Evolutionary conservation across 1,284 basidiomycete genomes (phyloP).

Genomic region (Ceratobasidium sp.): DNA sequence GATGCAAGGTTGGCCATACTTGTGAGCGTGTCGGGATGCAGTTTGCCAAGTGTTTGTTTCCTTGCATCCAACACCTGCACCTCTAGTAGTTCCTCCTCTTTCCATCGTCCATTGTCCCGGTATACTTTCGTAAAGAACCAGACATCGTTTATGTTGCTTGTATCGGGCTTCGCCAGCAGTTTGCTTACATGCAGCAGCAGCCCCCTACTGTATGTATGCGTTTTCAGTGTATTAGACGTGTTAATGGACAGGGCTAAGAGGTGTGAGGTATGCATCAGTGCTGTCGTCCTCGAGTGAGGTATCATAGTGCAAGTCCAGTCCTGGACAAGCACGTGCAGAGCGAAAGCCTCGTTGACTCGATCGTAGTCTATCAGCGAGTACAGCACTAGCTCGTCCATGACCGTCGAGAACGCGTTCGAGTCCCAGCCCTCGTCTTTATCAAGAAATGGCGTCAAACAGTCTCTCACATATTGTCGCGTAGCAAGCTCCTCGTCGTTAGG

Average conservation of each 20-base stretch:
- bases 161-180: background rate
- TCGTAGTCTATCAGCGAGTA: conserved; percentile 14
- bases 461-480: background rate
- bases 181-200: background rate
- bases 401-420: background rate
- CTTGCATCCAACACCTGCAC: background rate
- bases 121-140: background rate
- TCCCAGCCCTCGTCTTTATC: background rate
- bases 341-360: conserved; percentile 1
- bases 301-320: conserved; percentile 13
- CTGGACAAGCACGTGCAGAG: conserved; percentile 2
- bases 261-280: background rate
- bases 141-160: background rate
- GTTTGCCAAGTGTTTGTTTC: background rate
- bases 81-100: background rate
- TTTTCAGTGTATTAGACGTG: no score
- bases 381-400: background rate
- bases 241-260: background rate
- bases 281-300: background rate
- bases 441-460: background rate
- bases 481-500: background rate
- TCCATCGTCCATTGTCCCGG: background rate
- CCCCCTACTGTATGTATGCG: background rate
- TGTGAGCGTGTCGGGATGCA: no score
- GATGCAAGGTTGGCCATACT: no score